phyloP scores from a whole-genome alignment of 352 stramenopile species.

The Pythium folliculosum region DNA sequence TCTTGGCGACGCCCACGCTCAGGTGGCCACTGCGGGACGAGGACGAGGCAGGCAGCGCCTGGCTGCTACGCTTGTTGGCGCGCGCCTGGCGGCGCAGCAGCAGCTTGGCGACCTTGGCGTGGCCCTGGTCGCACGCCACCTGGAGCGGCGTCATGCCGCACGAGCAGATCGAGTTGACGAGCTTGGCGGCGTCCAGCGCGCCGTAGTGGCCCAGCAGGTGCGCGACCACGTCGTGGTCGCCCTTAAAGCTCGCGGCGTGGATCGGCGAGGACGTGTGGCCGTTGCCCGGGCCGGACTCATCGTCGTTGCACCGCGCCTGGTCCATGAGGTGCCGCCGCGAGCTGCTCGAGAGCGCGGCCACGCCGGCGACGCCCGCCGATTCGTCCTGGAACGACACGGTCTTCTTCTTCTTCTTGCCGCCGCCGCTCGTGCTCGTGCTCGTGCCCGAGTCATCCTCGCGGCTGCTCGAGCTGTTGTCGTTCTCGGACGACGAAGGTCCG shows the following conservation, averaged over 20 bases:
- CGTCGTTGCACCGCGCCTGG: constrained; percentile 24
- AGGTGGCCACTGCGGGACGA: no score
- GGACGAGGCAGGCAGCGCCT: neutral
- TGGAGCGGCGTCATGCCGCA: constrained; percentile 75
- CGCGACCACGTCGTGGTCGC: constrained; percentile 66
- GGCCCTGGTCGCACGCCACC: constrained; percentile 57
- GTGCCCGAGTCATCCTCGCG: constrained; percentile 13
- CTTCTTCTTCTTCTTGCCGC: constrained; percentile 47
- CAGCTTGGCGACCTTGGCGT: constrained; percentile 60
- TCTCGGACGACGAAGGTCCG: constrained; percentile 2
- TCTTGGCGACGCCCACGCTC: constrained; percentile 27
- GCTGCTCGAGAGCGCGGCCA: neutral
- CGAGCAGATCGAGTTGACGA: constrained; percentile 66
- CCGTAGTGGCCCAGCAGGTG: constrained; percentile 73
- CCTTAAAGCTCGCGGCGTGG: constrained; percentile 61
- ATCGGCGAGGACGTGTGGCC: constrained; percentile 54
- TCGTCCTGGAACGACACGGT: constrained; percentile 59
- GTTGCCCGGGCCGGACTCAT: constrained; percentile 20
- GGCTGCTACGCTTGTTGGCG: constrained; percentile 38
- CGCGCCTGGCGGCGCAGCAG: constrained; percentile 62
- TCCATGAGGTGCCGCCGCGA: constrained; percentile 10
- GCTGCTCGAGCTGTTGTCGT: constrained; percentile 17
- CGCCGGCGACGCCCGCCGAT: constrained; percentile 18
- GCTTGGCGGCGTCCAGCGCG: constrained; percentile 51
- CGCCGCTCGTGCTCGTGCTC: neutral